A percentile compares a stretch with the other conserved stretches of the same genome.
phyloP scores from a whole-genome alignment of 1,284 basidiomycete genomes.

The Tremellales sp. region DNA sequence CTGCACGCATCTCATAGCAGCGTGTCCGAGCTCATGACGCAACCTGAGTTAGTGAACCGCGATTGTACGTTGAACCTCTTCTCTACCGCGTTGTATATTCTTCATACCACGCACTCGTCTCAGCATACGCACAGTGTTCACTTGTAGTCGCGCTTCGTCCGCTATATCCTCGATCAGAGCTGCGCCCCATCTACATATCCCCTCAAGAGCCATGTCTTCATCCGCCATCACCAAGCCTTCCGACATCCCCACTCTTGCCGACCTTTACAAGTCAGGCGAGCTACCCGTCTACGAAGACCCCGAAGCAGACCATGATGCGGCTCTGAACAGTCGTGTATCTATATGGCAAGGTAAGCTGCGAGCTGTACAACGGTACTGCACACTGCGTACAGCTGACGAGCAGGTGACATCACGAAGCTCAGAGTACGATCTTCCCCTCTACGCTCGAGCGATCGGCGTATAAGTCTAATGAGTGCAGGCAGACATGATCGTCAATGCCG shows the following conservation, averaged over 20 bases:
- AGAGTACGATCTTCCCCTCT: conserved; percentile 18
- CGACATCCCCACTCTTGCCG: conserved; percentile 28
- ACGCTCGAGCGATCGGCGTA: background rate
- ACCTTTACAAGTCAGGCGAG: conserved; percentile 16
- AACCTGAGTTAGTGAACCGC: too few species aligned
- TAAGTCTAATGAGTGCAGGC: conserved; percentile 38
- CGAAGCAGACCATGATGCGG: conserved; percentile 8
- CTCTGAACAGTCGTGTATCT: conserved; percentile 27
- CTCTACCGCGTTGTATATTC: too few species aligned
- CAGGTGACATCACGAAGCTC: conserved; percentile 45
- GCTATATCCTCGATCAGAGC: too few species aligned
- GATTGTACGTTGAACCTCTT: too few species aligned
- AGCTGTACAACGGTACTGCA: background rate
- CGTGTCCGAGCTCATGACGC: too few species aligned
- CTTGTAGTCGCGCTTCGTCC: background rate
- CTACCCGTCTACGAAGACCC: background rate
- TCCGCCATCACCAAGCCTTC: conserved; percentile 8
- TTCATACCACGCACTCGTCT: too few species aligned
- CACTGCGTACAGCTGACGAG: background rate
- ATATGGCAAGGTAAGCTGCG: conserved; percentile 35
- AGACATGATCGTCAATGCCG: conserved; percentile 84
- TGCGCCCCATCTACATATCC: too few species aligned
- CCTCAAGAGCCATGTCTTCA: conserved; percentile 2
- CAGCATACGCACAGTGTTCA: too few species aligned
- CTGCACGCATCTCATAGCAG: too few species aligned